A percentile compares a stretch with the other conserved stretches of the same genome.
Conservation (phyloP, 2,329 filamentous ascomycete genomes). For the Cadophora malorum region DNA sequence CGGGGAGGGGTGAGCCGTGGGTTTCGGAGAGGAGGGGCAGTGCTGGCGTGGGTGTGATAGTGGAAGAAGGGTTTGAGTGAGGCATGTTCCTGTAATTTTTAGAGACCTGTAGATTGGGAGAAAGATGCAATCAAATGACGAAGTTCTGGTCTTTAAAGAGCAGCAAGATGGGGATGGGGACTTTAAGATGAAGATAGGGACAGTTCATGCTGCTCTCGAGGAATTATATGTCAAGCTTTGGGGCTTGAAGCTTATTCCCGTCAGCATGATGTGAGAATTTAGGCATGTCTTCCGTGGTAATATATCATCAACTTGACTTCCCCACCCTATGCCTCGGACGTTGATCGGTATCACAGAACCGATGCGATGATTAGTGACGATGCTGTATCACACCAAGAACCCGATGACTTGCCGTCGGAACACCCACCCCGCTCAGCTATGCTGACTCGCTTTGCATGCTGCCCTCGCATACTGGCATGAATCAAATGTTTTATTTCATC, state of each 20-base stretch:
- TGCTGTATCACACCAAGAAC: neutral
- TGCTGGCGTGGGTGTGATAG: neutral
- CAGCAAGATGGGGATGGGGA: too few relatives aligned
- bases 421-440: neutral
- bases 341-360: neutral
- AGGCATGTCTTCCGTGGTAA: neutral
- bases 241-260: too few relatives aligned
- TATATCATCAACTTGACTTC: neutral
- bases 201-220: too few relatives aligned
- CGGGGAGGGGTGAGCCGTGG: neutral
- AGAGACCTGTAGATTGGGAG: too few relatives aligned
- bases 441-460: neutral
- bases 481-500: neutral
- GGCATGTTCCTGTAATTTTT: neutral
- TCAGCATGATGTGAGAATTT: neutral
- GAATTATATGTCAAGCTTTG: too few relatives aligned
- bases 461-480: neutral
- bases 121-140: too few relatives aligned
- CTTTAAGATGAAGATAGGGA: too few relatives aligned
- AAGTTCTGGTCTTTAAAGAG: too few relatives aligned
- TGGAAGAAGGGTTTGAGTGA: neutral
- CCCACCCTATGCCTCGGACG: neutral
- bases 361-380: neutral
- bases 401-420: neutral
- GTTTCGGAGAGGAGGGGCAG: constrained; percentile 1